These are phyloP conservation scores for Oryza meyeriana DNA, from an alignment of 176 grass and related monocot genomes.

Conservation along the genomic window DNA sequence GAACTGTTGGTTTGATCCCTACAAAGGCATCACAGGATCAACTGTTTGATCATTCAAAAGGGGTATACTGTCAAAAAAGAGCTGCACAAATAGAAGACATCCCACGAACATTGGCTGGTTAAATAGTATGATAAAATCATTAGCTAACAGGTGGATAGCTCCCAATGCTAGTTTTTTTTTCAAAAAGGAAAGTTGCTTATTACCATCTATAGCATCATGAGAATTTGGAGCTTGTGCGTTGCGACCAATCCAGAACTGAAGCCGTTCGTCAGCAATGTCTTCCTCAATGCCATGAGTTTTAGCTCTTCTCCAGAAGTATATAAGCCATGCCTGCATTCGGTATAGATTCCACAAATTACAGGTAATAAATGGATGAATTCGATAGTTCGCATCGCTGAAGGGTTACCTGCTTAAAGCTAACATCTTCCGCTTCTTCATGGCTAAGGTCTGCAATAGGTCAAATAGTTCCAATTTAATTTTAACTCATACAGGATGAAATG, in stretches of 20 bases:
- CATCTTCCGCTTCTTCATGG: constrained; percentile 86
- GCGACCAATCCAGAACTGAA: constrained; percentile 92
- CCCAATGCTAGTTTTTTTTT: neutral
- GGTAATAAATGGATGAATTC: constrained; percentile 8
- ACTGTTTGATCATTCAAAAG: neutral
- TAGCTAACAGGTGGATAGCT: neutral
- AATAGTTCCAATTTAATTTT: constrained; percentile 23
- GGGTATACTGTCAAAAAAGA: neutral
- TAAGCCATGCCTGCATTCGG: constrained; percentile 72
- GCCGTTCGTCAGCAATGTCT: constrained; percentile 92
- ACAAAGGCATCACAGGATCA: neutral
- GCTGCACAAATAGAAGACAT: neutral
- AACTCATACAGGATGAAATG: constrained; percentile 21
- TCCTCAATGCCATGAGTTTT: constrained; percentile 91
- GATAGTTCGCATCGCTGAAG: constrained; percentile 27
- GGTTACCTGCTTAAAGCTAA: constrained; percentile 90
- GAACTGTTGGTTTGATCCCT: neutral
- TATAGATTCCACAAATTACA: constrained; percentile 13
- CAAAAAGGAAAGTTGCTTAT: constrained; percentile 19
- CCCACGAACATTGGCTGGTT: neutral
- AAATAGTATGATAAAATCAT: neutral
- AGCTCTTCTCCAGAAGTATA: constrained; percentile 96
- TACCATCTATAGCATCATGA: constrained; percentile 96
- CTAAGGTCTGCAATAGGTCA: constrained; percentile 76
- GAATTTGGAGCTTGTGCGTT: constrained; percentile 71